Base-by-base conservation (phyloP, 768 basidiomycete species). In the Nidularia sp. region DNA sequence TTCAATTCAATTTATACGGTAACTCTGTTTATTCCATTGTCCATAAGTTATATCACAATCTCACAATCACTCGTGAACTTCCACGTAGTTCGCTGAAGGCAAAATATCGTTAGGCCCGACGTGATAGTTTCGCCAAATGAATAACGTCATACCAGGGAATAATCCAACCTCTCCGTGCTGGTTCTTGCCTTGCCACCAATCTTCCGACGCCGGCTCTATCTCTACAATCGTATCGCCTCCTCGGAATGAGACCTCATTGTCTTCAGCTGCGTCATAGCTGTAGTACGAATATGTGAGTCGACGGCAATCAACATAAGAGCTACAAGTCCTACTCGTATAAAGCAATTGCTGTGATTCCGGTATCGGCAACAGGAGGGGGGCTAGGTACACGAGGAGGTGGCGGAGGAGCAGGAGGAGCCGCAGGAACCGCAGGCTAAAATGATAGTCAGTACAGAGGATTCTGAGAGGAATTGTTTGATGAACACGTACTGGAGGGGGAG, bases 241-340 rank as follows among this genome's bases (percentile, higher is more conserved):
- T 32, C 65, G 72, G 79, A 98, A 93, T 2, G 85, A 78, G 31
- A 97, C 70, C 62, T 97, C 94, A 62, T 98, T 97, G 58, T 93
- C 93, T 63, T 97, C 94, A 0, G 83, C 83, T 0, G 94, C 91
- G 7, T 93, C 90, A 61, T 95, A 96, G 56, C 90, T 94, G 47
- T 5, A 50, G 9, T 18, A 39, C 1, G 47, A 22, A 31, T 44
- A 34, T 29, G n/a, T 39, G 9, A 34, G 49, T 41, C 32, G 1
- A 34, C 22, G 44, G 4, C 34, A 45, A 34, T 45, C 43, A 41
- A 42, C 47, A 33, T 12, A 34, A 35, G 35, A 5, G 25, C 25
- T 29, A 35, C 32, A 72, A 4, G 13, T 22, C 85, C 59, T 61
- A 91, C 88, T 84, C 86, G 63, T 89, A 93, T 3, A 86, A 58